Conservation (phyloP, 2,329 filamentous ascomycete species). For the Xylaria multiplex region DNA sequence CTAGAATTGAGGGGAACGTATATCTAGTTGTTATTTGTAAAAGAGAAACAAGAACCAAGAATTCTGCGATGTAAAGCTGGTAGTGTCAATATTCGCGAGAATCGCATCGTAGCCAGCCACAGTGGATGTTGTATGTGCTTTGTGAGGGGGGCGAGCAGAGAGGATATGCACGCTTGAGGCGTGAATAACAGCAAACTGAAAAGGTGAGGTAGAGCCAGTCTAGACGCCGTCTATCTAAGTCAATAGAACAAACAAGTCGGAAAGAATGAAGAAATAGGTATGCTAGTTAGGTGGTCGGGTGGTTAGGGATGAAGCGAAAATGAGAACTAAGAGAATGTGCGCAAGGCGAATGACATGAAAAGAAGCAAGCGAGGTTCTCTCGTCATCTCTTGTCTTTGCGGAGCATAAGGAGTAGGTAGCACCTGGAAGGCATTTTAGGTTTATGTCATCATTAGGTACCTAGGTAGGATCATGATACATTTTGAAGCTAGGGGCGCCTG, state of each 20-base stretch:
- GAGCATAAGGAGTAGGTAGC: constrained; percentile 7
- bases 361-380: neutral
- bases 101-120: neutral
- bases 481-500: neutral
- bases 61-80: neutral
- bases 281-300: too few relatives aligned
- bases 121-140: neutral
- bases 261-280: neutral
- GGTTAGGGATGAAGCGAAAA: constrained; percentile 9
- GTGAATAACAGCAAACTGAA: constrained; percentile 10
- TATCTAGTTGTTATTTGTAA: neutral
- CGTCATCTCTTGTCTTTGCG: neutral
- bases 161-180: neutral
- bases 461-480: neutral
- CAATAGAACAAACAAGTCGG: neutral
- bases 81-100: neutral
- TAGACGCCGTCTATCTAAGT: neutral
- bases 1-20: neutral
- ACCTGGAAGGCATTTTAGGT: neutral
- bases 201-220: neutral
- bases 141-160: neutral
- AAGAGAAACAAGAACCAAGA: neutral
- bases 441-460: constrained; percentile 12
- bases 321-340: neutral
- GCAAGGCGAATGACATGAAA: neutral